Conservation (phyloP, 306 rosid species). For the Inga leiocalycina region DNA sequence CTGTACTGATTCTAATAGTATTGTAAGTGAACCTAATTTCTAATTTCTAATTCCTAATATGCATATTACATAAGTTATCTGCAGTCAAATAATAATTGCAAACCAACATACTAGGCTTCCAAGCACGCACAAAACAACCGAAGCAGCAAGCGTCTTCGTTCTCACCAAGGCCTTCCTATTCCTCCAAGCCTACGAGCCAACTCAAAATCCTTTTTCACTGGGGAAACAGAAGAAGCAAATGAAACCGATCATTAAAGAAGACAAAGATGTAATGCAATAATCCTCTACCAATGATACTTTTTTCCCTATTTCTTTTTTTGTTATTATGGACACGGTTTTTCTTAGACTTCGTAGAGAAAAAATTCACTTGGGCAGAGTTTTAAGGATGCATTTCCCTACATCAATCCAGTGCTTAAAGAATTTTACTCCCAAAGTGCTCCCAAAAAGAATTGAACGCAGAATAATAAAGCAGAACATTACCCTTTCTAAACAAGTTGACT, state of each 20-base stretch:
- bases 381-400: background rate
- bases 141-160: constrained; percentile 11
- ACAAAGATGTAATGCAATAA: background rate
- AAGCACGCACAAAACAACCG: background rate
- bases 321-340: background rate
- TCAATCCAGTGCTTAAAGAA: background rate
- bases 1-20: background rate
- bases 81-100: constrained; percentile 25
- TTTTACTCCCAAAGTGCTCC: background rate
- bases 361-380: background rate
- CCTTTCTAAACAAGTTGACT: background rate
- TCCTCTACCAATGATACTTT: background rate
- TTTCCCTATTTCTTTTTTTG: background rate
- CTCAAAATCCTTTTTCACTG: constrained; percentile 94
- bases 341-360: background rate
- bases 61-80: constrained; percentile 14
- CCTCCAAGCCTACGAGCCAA: constrained; percentile 84
- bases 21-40: constrained; percentile 20
- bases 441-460: background rate
- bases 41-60: background rate
- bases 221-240: constrained; percentile 31
- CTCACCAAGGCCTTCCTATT: constrained; percentile 75
- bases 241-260: background rate
- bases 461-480: background rate
- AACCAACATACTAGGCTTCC: constrained; percentile 16